Conservation (phyloP, 441 rosid species). For the Eruca vesicaria region DNA sequence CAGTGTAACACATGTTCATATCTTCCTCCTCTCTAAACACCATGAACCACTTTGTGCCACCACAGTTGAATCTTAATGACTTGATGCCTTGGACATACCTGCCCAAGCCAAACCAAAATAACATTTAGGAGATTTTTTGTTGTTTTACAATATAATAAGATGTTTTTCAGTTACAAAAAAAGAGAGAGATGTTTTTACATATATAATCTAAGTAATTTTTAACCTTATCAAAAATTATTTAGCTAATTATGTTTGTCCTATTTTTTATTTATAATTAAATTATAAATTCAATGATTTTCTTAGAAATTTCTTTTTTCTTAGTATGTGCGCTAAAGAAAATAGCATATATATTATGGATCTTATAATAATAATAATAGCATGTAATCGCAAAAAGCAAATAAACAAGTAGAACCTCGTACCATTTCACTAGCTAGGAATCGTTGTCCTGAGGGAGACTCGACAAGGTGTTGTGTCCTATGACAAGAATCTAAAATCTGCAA, state of each 20-base stretch:
- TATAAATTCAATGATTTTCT: too few species aligned
- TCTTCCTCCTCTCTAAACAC: constrained; percentile 22
- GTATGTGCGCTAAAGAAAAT: too few species aligned
- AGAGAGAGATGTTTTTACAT: too few species aligned
- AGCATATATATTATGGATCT: too few species aligned
- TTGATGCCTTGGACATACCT: background rate
- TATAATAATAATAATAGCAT: background rate
- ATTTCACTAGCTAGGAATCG: constrained; percentile 17
- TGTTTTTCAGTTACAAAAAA: too few species aligned
- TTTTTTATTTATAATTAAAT: too few species aligned
- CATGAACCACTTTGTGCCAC: constrained; percentile 23
- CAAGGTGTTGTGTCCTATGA: constrained; percentile 4
- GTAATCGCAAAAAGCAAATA: background rate
- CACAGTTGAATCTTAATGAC: background rate
- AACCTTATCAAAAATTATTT: too few species aligned
- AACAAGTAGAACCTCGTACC: background rate
- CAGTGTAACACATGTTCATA: constrained; percentile 18
- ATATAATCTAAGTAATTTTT: too few species aligned
- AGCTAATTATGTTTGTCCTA: too few species aligned
- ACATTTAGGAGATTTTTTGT: too few species aligned
- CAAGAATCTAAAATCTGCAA: constrained; percentile 4
- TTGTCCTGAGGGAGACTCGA: constrained; percentile 15
- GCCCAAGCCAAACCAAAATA: background rate
- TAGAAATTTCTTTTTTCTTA: too few species aligned
- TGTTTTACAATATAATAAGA: too few species aligned